A percentile compares a stretch with the other conserved stretches of the same genome.
These are phyloP conservation scores for Chaetothyriales sp. DNA, from an alignment of 2,329 filamentous ascomycete genomes.

Conservation along the genomic window DNA sequence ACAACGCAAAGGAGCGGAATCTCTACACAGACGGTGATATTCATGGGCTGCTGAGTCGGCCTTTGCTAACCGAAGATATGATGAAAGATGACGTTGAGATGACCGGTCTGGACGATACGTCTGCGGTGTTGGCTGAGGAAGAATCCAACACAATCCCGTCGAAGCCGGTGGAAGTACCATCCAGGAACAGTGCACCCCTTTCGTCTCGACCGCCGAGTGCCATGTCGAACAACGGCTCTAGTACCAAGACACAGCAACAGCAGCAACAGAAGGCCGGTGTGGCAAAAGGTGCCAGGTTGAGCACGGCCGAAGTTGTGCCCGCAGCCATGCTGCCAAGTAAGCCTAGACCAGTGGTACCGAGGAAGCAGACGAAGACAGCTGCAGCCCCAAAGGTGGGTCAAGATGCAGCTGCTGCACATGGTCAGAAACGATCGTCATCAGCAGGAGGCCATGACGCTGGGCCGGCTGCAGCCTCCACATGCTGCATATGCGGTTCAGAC, in stretches of 20 bases:
- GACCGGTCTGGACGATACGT: constrained; percentile 20
- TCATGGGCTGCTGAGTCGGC: constrained; percentile 37
- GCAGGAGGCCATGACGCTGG: constrained; percentile 1
- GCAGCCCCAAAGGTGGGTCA: background rate
- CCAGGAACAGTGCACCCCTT: background rate
- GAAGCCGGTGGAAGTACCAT: too few species aligned
- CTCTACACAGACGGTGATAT: constrained; percentile 61
- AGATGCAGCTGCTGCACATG: background rate
- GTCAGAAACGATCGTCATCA: background rate
- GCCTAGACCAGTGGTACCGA: background rate
- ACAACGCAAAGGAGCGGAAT: constrained; percentile 59
- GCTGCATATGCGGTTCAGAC: constrained; percentile 32
- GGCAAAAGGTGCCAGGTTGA: background rate
- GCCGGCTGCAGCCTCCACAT: constrained; percentile 24
- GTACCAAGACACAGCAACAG: background rate
- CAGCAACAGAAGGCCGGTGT: background rate
- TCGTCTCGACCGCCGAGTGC: background rate
- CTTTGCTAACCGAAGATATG: constrained; percentile 30
- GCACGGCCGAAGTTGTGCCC: background rate
- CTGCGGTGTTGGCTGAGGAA: background rate
- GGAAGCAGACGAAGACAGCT: background rate
- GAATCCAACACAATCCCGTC: background rate
- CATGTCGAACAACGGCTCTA: background rate
- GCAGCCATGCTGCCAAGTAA: background rate
- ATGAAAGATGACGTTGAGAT: constrained; percentile 31